A percentile compares a stretch with the other conserved stretches of the same genome.
phyloP scores from a whole-genome alignment of 768 basidiomycete genomes.

The Mycena haematopus region DNA sequence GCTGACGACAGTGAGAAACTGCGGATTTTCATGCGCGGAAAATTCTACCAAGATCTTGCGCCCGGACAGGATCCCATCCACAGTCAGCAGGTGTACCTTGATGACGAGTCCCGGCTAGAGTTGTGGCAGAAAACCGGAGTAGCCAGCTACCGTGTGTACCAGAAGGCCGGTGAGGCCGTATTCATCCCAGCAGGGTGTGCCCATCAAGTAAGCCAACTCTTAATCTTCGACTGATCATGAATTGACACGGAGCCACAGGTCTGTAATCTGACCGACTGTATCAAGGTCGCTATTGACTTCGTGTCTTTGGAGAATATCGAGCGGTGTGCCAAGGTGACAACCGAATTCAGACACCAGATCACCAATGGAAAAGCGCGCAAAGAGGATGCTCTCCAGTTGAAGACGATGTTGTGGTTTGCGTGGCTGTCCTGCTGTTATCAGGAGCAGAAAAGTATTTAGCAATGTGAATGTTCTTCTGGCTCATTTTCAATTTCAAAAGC shows the following conservation, averaged over 20 bases:
- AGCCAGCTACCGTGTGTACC: conserved; percentile 84
- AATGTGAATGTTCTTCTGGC: no score
- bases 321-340: conserved; percentile 82
- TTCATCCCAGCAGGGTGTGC: conserved; percentile 96
- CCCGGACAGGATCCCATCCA: conserved; percentile 81
- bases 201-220: conserved; percentile 64
- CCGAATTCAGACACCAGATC: conserved; percentile 69
- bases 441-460: no score
- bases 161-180: conserved; percentile 89
- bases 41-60: conserved; percentile 46
- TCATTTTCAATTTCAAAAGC: no score
- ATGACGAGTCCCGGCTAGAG: conserved; percentile 66
- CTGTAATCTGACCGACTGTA: conserved; percentile 87
- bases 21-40: conserved; percentile 69
- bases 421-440: no score
- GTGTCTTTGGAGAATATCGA: conserved; percentile 91
- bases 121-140: conserved; percentile 73
- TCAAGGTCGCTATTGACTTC: conserved; percentile 95
- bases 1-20: conserved; percentile 80
- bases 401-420: background rate
- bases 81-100: conserved; percentile 85
- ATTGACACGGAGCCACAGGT: conserved; percentile 56
- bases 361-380: background rate
- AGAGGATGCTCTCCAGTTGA: background rate
- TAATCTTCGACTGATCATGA: background rate